Percentiles rank a stretch among this genome's conserved stretches.
These are phyloP conservation scores for Leccinum pallidistipes DNA, from an alignment of 1,284 basidiomycete genomes.

Conservation along the genomic window DNA sequence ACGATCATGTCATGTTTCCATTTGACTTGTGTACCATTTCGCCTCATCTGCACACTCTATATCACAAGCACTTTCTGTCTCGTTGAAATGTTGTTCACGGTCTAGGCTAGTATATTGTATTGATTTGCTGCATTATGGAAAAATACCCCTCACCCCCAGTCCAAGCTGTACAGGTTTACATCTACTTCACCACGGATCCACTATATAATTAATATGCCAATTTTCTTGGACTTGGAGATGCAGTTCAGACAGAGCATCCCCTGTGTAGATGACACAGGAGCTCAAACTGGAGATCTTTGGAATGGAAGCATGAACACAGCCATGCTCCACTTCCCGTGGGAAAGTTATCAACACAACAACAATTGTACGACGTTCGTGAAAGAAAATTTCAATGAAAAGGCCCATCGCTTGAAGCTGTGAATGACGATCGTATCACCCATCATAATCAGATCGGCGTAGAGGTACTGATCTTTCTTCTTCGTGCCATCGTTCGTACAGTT, in stretches of 20 bases:
- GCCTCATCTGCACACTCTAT: conserved; percentile 18
- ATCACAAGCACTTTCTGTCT: conserved; percentile 5
- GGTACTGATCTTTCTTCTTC: neutral
- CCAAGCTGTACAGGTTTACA: conserved; percentile 27
- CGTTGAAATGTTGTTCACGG: conserved; percentile 26
- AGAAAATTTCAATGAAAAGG: neutral
- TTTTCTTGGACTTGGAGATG: neutral
- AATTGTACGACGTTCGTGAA: neutral
- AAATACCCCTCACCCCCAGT: conserved; percentile 15
- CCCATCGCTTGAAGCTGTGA: conserved; percentile 10
- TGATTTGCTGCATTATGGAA: conserved; percentile 22
- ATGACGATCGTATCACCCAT: conserved; percentile 3
- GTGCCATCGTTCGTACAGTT: neutral
- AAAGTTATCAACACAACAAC: conserved; percentile 5
- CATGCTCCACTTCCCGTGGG: conserved; percentile 20
- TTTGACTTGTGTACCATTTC: conserved; percentile 10
- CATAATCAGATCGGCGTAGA: conserved; percentile 12
- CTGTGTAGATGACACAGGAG: conserved; percentile 3
- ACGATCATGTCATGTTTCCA: neutral
- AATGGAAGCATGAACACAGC: conserved; percentile 19
- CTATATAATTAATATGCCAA: neutral
- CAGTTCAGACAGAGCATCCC: conserved; percentile 7
- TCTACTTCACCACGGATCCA: conserved; percentile 4
- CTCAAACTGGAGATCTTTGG: conserved; percentile 2
- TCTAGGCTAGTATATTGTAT: conserved; percentile 15